Conservation (phyloP, 768 basidiomycete species). For the Hortiboletus campestris region DNA sequence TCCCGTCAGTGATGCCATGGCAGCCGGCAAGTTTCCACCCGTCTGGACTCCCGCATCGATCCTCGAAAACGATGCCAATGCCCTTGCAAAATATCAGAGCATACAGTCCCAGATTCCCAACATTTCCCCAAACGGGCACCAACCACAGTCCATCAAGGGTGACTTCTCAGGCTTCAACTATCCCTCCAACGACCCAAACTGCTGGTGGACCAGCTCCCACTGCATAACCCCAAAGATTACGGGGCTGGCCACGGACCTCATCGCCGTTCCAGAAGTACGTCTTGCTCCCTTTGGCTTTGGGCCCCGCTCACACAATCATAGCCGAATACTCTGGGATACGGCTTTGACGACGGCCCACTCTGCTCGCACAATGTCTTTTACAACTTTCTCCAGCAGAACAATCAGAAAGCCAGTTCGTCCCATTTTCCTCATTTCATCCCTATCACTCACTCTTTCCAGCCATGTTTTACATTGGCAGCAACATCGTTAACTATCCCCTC, state of each 20-base stretch:
- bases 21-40: constrained; percentile 40
- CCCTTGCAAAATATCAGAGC: constrained; percentile 40
- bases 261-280: constrained; percentile 47
- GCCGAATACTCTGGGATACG: constrained; percentile 57
- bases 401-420: constrained; percentile 53
- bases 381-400: constrained; percentile 46
- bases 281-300: too few relatives aligned
- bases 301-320: neutral
- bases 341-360: constrained; percentile 65
- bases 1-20: constrained; percentile 31
- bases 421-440: neutral
- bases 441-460: constrained; percentile 32
- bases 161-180: constrained; percentile 38
- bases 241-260: constrained; percentile 44
- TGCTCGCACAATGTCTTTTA: constrained; percentile 66
- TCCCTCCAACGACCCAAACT: constrained; percentile 44
- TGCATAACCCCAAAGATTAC: constrained; percentile 48
- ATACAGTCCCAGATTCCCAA: constrained; percentile 48
- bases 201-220: constrained; percentile 40
- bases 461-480: constrained; percentile 63
- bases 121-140: constrained; percentile 39
- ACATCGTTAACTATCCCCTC: constrained; percentile 53
- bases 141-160: constrained; percentile 24
- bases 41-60: constrained; percentile 46
- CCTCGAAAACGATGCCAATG: constrained; percentile 41